Evolutionary conservation across 2,329 filamentous ascomycete species (phyloP).

Genomic region (Fusarium pseudocircinatum): DNA sequence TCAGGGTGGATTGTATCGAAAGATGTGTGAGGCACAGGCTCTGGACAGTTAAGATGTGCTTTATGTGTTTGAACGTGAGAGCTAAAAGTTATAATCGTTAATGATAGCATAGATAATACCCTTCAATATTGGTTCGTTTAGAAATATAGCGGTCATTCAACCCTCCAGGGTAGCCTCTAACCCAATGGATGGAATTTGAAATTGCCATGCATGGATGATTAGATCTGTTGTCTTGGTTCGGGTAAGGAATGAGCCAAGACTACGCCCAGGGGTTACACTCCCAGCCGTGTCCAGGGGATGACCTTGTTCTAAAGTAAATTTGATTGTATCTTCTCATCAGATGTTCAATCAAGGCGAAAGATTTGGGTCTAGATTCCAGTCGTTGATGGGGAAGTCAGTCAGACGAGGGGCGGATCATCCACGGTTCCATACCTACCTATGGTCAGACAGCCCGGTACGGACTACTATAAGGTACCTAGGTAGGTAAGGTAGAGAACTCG

Average conservation of each 20-base stretch:
- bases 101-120: slow-evolving; percentile 28
- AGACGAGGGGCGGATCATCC: slow-evolving; percentile 19
- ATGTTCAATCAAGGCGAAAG: slow-evolving; percentile 15
- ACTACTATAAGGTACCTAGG: not conserved
- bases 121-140: not conserved
- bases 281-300: not conserved
- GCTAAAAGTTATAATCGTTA: slow-evolving; percentile 11
- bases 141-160: not conserved
- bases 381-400: slow-evolving; percentile 19
- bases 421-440: not conserved
- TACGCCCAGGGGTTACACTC: not conserved
- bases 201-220: not conserved
- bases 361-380: slow-evolving; percentile 28
- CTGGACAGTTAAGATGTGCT: slow-evolving; percentile 41
- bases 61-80: not conserved
- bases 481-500: slow-evolving; percentile 13
- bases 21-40: slow-evolving; percentile 58
- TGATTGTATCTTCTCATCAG: slow-evolving; percentile 4
- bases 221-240: not conserved
- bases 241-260: slow-evolving; percentile 15
- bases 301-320: not conserved
- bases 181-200: not conserved
- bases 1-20: slow-evolving; percentile 56
- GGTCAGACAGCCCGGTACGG: not conserved
- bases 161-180: not conserved